Evolutionary conservation across 768 basidiomycete genomes (phyloP), one percentile per base, ranked within the genome.

Genomic region (Pholiota microspora): DNA sequence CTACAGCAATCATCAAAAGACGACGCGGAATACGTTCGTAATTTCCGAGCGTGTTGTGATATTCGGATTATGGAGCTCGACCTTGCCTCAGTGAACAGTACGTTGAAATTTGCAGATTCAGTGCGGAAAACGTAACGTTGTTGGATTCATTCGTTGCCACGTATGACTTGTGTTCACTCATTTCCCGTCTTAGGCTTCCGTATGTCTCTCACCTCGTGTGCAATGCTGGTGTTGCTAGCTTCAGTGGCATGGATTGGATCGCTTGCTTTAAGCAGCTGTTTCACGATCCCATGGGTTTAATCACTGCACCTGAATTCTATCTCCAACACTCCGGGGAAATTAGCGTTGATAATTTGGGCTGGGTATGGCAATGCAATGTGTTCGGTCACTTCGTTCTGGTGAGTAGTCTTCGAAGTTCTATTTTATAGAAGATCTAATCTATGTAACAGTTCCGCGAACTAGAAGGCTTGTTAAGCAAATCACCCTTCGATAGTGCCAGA

Each of bases 321-420:
- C 54, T 74, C 3, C 89, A 94, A 65, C 67, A 74, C 25, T 63
- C 55, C 9, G 89, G 88, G 7, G 78, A 84, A 57, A 60, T 77
- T 47, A 89, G 82, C 58, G 69, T 71, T 3, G 90, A 94, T 59
- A 84, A 86, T 4, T 69, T 92, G 0, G 92, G 92, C 2, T 86
- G 80, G 78, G 80, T 85, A 6, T 94, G 91, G 89, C 89, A 93
- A 64, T 88, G 83, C 55, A 94, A 94, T 61, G 71, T 92, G 24
- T 92, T 94, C 53, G 84, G 86, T 0, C 91, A 93, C 68, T 94
- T 86, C 64, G 78, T 77, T 25, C 70, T 94, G 59, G 92, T 93
- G 63, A 51, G 86, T 77, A 3, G 24, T 27, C 13, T 32, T 13
- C 44, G 32, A 15, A 7, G 31, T 12, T 34, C 8, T 27, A 21